Conservation (phyloP, 306 rosid genomes). For the Mucuna pruriens region DNA sequence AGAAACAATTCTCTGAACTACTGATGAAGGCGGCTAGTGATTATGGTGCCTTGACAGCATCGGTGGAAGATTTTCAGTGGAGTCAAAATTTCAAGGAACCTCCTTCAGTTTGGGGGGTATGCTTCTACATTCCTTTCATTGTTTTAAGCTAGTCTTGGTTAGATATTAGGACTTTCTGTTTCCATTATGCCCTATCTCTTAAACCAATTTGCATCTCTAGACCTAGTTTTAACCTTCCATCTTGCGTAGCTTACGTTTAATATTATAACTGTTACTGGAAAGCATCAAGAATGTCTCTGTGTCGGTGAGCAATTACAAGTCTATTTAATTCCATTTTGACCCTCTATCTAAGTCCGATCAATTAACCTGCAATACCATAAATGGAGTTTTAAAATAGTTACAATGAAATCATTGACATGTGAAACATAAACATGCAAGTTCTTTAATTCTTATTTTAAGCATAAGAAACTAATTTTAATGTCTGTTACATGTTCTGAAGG, state of each 20-base stretch:
- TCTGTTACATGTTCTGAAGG: background rate
- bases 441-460: conserved; percentile 11
- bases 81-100: conserved; percentile 97
- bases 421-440: conserved; percentile 8
- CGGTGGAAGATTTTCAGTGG: conserved; percentile 98
- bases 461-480: background rate
- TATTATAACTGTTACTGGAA: conserved; percentile 4
- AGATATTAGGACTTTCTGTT: conserved; percentile 3
- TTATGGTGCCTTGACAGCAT: conserved; percentile 93
- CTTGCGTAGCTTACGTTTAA: background rate
- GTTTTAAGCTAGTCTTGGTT: conserved; percentile 24
- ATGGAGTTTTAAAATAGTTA: background rate
- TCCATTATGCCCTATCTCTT: background rate
- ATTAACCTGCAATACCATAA: background rate
- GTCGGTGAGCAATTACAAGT: background rate
- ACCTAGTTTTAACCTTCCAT: background rate
- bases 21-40: conserved; percentile 98
- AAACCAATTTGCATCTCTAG: conserved; percentile 6
- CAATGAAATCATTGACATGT: background rate
- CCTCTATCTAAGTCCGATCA: background rate
- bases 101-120: conserved; percentile 98
- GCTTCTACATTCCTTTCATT: conserved; percentile 43
- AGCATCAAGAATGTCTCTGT: conserved; percentile 6
- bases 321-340: background rate
- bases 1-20: conserved; percentile 96